Evolutionary conservation across 148 eudicot species (phyloP), one percentile per base, ranked within the genome.

Genomic region (Persicaria maculosa): DNA sequence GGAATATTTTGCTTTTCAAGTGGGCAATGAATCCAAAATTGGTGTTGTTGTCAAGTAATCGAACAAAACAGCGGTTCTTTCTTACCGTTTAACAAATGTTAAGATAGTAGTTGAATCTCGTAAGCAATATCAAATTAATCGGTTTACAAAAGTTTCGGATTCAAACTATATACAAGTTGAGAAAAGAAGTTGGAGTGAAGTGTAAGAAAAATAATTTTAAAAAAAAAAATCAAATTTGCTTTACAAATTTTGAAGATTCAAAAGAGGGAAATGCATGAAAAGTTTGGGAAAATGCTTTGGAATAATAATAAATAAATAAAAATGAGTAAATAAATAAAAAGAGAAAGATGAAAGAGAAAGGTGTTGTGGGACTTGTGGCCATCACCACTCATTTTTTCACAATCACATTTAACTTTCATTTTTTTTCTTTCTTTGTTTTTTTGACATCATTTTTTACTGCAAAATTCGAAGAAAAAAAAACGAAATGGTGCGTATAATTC

Each of bases 311-410:
- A 31, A 2, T 31, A 31, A 31, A 31, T 31, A 31, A 2, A 31
- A 31, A 31, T 31, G 40, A 65, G 47, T 44, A 62, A 9, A 25
- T 1, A 12, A 62, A 57, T 9, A 59, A 62, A 12, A 36, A 11
- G 68, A 36, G 31, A 44, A 25, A 11, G 65, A 58, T 58, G 40
- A 53, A 65, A 65, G 46, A 65, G 70, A 65, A 65, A 65, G 70
- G 70, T 14, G 46, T 15, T 15, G 2, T 31, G 40, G 40, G 40
- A 31, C 40, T 31, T 31, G 19, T 36, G 46, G 69, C n/a, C n/a
- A 45, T 65, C 46, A 65, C 70, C 70, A 65, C 47, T 65, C 46
- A 65, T 20, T 59, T 59, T 59, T 64, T 64, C 69, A 64, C 40
- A 65, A 65, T 65, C 68, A 62, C 44, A 31, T 9, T 19, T n/a